Percentiles rank a stretch among this genome's conserved stretches.
phyloP scores from a whole-genome alignment of 805 yeast genomes.

The Wickerhamiella lipophila region DNA sequence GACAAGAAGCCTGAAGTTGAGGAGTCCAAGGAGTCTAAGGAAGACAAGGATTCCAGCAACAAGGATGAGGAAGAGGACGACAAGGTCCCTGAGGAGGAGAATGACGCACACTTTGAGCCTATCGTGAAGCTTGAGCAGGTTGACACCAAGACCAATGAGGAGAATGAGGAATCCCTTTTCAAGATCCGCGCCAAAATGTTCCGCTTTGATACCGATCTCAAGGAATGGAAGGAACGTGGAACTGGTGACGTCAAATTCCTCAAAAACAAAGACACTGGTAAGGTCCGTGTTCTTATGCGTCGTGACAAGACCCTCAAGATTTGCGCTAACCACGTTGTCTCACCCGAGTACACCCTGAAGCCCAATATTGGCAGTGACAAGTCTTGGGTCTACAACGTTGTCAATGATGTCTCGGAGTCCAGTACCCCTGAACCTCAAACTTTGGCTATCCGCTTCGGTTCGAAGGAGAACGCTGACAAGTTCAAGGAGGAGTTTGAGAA shows the following conservation, averaged over 20 bases:
- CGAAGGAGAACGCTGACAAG: constrained; percentile 63
- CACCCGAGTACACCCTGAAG: constrained; percentile 64
- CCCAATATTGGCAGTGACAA: constrained; percentile 95
- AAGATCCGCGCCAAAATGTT: constrained; percentile 92
- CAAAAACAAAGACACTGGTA: constrained; percentile 68
- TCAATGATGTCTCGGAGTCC: constrained; percentile 79
- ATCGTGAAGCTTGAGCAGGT: constrained; percentile 89
- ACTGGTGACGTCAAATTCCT: constrained; percentile 96
- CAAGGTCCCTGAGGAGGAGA: constrained; percentile 54
- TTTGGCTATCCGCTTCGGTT: constrained; percentile 80
- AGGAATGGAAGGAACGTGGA: constrained; percentile 99
- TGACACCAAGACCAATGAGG: constrained; percentile 92
- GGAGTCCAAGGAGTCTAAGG: constrained; percentile 34
- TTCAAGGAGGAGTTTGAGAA: constrained; percentile 85
- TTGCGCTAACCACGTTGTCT: constrained; percentile 86
- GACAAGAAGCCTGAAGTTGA: constrained; percentile 41
- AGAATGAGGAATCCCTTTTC: constrained; percentile 66
- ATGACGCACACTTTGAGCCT: constrained; percentile 92
- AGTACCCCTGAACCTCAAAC: constrained; percentile 95
- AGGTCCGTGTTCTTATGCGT: constrained; percentile 92
- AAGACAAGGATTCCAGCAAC: constrained; percentile 11
- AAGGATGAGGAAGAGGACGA: constrained; percentile 31
- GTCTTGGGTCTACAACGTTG: constrained; percentile 94
- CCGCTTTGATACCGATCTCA: constrained; percentile 46
- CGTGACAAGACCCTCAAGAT: constrained; percentile 97